These are phyloP conservation scores for Cavenderia fasciculata DNA, from an alignment of 78 protist genomes.

Conservation along the genomic window DNA sequence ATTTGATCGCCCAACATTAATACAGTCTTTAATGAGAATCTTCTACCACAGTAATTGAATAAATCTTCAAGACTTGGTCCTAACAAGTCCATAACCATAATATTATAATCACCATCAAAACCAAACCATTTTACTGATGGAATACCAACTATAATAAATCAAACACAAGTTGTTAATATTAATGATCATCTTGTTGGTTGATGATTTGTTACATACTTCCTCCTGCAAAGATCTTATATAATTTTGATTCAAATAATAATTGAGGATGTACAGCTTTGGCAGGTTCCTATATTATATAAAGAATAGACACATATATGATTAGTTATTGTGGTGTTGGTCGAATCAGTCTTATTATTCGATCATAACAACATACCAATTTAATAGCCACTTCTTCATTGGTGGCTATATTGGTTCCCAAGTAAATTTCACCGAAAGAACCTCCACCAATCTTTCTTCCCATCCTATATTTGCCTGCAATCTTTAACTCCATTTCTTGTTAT, in stretches of 20 bases:
- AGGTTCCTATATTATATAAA: constrained; percentile 27
- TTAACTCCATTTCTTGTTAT: constrained; percentile 57
- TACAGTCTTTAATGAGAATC: constrained; percentile 87
- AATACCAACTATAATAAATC: constrained; percentile 77
- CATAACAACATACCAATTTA: constrained; percentile 33
- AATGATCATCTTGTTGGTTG: no score
- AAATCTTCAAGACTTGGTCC: constrained; percentile 98
- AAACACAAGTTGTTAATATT: neutral
- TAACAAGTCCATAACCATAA: constrained; percentile 97
- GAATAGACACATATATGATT: neutral
- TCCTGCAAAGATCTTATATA: constrained; percentile 90
- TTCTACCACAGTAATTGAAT: constrained; percentile 94
- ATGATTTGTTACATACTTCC: constrained; percentile 22
- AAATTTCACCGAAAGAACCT: constrained; percentile 89
- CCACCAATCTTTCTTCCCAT: constrained; percentile 85
- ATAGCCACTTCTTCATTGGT: constrained; percentile 84
- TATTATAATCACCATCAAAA: constrained; percentile 96
- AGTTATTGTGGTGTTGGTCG: neutral
- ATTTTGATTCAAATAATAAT: constrained; percentile 95
- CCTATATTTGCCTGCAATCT: constrained; percentile 81
- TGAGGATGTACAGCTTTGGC: constrained; percentile 95
- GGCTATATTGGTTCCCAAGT: constrained; percentile 78
- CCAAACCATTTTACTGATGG: constrained; percentile 98
- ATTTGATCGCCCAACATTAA: constrained; percentile 97
- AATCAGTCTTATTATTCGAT: neutral